phyloP scores from a whole-genome alignment of 352 stramenopile species.

The Phytophthora cactorum region DNA sequence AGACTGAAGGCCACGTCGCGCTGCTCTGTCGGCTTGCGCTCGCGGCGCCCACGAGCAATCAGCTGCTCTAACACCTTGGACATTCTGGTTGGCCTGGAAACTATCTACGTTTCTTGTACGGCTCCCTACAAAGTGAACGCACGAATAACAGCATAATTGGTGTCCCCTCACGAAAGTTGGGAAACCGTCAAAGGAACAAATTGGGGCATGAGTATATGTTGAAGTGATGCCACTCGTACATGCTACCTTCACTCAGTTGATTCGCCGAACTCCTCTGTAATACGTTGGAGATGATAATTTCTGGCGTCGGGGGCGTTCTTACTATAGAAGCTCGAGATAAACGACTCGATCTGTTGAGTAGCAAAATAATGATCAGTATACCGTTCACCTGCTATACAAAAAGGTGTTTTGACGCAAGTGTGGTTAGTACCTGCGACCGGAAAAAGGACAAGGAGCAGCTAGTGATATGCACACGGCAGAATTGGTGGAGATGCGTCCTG shows the following conservation, averaged over 20 bases:
- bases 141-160: slow-evolving; percentile 2
- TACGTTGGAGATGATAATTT: slow-evolving; percentile 62
- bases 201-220: slow-evolving; percentile 21
- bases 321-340: slow-evolving; percentile 72
- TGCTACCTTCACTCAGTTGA: slow-evolving; percentile 13
- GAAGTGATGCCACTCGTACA: slow-evolving; percentile 6
- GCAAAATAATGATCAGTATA: background rate
- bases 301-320: slow-evolving; percentile 68
- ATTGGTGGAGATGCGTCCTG: slow-evolving; percentile 78
- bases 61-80: slow-evolving; percentile 97
- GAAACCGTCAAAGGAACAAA: slow-evolving; percentile 35
- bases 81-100: slow-evolving; percentile 36
- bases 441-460: slow-evolving; percentile 80
- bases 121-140: slow-evolving; percentile 9
- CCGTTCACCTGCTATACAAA: background rate
- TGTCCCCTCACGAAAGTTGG: slow-evolving; percentile 27
- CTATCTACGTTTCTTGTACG: background rate
- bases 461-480: slow-evolving; percentile 71
- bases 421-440: slow-evolving; percentile 56
- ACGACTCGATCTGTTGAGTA: slow-evolving; percentile 65
- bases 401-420: background rate
- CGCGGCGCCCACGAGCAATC: slow-evolving; percentile 95
- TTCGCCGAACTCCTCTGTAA: slow-evolving; percentile 66
- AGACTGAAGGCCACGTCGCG: slow-evolving; percentile 96
- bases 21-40: slow-evolving; percentile 94